These are phyloP conservation scores for Claviceps humidiphila DNA, from an alignment of 2,329 filamentous ascomycete species.

Conservation along the genomic window DNA sequence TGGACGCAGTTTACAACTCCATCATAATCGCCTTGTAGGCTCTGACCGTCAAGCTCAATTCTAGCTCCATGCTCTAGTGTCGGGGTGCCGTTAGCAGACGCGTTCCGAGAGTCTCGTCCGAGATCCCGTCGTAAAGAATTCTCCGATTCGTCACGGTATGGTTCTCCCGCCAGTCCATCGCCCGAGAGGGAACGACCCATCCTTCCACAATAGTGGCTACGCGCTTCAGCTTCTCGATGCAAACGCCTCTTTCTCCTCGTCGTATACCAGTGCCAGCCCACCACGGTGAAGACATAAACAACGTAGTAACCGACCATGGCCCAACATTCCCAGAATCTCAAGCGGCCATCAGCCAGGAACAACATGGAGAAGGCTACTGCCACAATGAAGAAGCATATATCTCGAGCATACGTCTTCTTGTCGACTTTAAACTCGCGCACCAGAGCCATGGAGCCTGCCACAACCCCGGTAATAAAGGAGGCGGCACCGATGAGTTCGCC, in stretches of 20 bases:
- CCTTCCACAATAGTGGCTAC: conserved; percentile 57
- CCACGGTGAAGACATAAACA: conserved; percentile 80
- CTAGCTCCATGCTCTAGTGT: conserved; percentile 31
- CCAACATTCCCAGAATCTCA: conserved; percentile 80
- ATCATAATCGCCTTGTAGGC: conserved; percentile 21
- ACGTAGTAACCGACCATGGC: conserved; percentile 84
- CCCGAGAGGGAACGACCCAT: conserved; percentile 30
- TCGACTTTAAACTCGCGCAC: conserved; percentile 92
- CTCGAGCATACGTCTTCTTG: conserved; percentile 76
- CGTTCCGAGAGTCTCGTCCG: conserved; percentile 8
- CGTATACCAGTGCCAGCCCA: conserved; percentile 83
- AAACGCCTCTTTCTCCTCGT: conserved; percentile 46
- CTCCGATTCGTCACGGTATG: conserved; percentile 50
- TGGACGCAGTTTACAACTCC: conserved; percentile 30
- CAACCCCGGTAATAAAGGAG: conserved; percentile 90
- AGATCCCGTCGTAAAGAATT: conserved; percentile 14
- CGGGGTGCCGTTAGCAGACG: conserved; percentile 23
- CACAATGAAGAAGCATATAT: conserved; percentile 83
- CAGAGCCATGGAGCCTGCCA: conserved; percentile 92
- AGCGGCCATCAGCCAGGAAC: conserved; percentile 71
- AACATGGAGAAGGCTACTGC: conserved; percentile 78
- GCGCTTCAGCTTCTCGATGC: conserved; percentile 55
- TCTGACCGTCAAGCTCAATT: conserved; percentile 31
- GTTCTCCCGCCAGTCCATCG: conserved; percentile 40
- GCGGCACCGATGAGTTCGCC: conserved; percentile 92